Evolutionary conservation across 2,329 filamentous ascomycete species (phyloP).

Genomic region (Hypoxylon sp.): DNA sequence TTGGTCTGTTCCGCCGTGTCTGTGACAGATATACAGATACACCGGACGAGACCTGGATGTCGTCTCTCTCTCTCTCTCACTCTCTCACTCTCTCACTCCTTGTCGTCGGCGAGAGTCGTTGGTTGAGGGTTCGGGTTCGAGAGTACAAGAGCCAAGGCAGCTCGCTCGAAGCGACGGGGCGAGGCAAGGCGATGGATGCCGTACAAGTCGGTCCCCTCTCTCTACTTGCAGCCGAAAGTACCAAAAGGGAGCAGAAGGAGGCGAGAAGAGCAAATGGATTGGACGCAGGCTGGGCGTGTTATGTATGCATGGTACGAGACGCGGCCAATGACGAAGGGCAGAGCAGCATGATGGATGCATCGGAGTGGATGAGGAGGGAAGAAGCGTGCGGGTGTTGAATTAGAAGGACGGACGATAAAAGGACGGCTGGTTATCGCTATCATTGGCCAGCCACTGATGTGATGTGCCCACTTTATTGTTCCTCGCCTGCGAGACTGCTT

Average conservation of each 20-base stretch:
- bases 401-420: conserved; percentile 17
- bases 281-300: conserved; percentile 24
- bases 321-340: conserved; percentile 28
- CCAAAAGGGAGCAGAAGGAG: conserved; percentile 23
- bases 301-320: conserved; percentile 30
- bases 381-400: conserved; percentile 20
- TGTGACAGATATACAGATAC: conserved; percentile 10
- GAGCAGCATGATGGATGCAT: conserved; percentile 33
- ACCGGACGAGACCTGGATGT: conserved; percentile 8
- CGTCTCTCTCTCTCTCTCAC: too few species aligned
- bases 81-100: neutral
- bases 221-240: conserved; percentile 28
- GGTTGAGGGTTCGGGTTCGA: conserved; percentile 3
- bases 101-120: conserved; percentile 1
- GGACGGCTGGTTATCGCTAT: conserved; percentile 40
- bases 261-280: conserved; percentile 23
- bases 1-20: conserved; percentile 29
- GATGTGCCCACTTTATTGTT: conserved; percentile 33
- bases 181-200: conserved; percentile 5
- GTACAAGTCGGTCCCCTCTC: conserved; percentile 23
- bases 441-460: conserved; percentile 40
- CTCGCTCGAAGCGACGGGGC: conserved; percentile 4
- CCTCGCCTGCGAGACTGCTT: too few species aligned
- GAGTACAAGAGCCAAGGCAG: conserved; percentile 9
- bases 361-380: conserved; percentile 24